Evolutionary conservation across 306 rosid species (phyloP), one percentile per base, ranked within the genome.

Genomic region (Begonia peltatifolia): DNA sequence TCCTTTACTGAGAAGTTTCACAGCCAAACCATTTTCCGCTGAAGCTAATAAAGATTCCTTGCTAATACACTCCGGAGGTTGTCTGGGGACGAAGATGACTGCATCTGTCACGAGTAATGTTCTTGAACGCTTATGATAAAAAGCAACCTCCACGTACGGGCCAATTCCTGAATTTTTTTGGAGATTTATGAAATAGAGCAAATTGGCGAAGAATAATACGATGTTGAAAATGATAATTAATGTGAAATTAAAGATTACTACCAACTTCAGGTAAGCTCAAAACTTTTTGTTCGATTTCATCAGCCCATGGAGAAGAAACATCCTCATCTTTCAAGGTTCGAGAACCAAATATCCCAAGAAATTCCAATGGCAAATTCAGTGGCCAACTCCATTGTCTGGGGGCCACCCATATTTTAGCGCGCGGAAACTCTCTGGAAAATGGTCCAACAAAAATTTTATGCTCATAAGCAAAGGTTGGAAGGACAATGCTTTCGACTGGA

Each of bases 361-460:
- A 90, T 52, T 80, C 92, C 57, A 90, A 71, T 2, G 99, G 99
- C 58, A 90, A 71, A 65, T 90, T 86, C 75, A 90, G 61, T 11
- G 99, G 99, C 99, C 99, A 90, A 73, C 99, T 90, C 96, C 96
- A 90, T 67, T 86, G 99, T 71, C 99, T 83, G 52, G 99, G 96
- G 41, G 96, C 94, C 62, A 90, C 99, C 99, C 99, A 86, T 60
- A 83, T 73, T 42, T 69, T 81, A 64, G 99, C 97, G 8, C 61
- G 82, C 11, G 95, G 94, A 56, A 90, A 90, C 68, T 75, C 82
- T 65, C 99, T 76, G 15, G 95, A 90, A 71, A 90, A 90, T 8
- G 99, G 99, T 55, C 99, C 95, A 6, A 90, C 87, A 47, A 90
- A 85, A 52, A 92, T 79, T 75, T 92, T 92, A 63, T 92, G 99